A percentile compares a stretch with the other conserved stretches of the same genome.
Conservation (phyloP, 176 grass and related monocot genomes). For the Sorghum bicolor region DNA sequence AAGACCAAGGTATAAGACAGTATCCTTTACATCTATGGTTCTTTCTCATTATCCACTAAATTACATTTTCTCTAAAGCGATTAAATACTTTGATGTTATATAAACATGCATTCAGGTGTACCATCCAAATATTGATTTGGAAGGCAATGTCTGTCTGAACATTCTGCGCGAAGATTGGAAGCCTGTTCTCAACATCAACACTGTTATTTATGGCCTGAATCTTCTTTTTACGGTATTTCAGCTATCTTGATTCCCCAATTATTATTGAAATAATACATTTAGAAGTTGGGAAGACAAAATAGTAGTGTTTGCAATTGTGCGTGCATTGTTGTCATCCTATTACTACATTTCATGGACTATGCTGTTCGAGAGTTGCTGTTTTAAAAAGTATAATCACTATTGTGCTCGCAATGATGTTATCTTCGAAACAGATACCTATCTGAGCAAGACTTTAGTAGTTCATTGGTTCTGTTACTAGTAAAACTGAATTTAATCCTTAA, state of each 20-base stretch:
- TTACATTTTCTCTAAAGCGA: background rate
- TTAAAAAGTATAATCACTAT: background rate
- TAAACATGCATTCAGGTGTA: slow-evolving; percentile 55
- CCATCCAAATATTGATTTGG: slow-evolving; percentile 91
- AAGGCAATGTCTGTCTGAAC: slow-evolving; percentile 91
- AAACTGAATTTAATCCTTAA: background rate
- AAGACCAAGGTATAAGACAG: slow-evolving; percentile 76
- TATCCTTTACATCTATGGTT: background rate
- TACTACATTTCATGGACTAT: background rate
- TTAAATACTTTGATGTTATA: slow-evolving; percentile 23
- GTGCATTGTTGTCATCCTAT: background rate
- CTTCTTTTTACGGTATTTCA: slow-evolving; percentile 76
- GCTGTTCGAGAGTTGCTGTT: background rate
- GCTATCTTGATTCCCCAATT: background rate
- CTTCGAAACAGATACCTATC: background rate
- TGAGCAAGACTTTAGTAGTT: background rate
- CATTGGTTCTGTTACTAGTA: background rate
- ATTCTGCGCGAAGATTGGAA: slow-evolving; percentile 94
- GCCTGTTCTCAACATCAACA: slow-evolving; percentile 88
- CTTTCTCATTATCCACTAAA: background rate
- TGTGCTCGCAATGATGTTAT: background rate
- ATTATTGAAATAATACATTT: background rate
- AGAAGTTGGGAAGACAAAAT: background rate
- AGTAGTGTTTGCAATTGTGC: background rate
- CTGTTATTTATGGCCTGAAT: slow-evolving; percentile 78